Evolutionary conservation across 2,329 filamentous ascomycete genomes (phyloP), one percentile per base, ranked within the genome.

Genomic region (Echinosphaeria canescens): DNA sequence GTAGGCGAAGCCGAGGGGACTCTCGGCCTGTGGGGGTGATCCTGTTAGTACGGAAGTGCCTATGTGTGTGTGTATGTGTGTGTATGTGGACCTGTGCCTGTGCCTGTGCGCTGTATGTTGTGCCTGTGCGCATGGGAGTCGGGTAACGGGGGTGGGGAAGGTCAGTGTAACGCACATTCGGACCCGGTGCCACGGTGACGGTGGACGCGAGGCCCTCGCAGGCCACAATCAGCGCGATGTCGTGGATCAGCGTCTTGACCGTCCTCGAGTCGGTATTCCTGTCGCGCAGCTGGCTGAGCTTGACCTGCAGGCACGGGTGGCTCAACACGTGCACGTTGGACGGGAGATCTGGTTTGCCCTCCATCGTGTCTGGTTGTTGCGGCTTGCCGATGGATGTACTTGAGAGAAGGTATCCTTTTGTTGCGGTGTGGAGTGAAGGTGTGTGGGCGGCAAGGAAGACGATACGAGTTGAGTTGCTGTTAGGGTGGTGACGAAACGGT

Each of bases 251-350:
- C 6, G 62, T 51, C 50, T 84, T 82, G 37, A 80, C 82, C 29
- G 92, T 79, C 31, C 71, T 63, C 4, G 79, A 60, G 31, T 59
- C 65, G 27, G 78, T 69, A 23, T 56, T 59, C 30, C 66, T 59
- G 22, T 79, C 88, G 32, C 85, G 75, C 25, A 95, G 67, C 53
- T 88, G 79, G 38, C 78, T 84, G 41, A 95, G 69, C 59, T 95
- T 95, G 38, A 76, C 80, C 39, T 64, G 60, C 23, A 93, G 61
- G 50, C 80, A 91, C 19, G 85, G 85, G 49, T 95, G 85, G 11
- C 56, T 56, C 22, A 82, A 92, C 44, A 92, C 55, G 52, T 88
- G 80, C 33, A 74, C 65, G 42, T 73, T 72, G 38, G 59, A 34
- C 8, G 20, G 14, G 10, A 19, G 22, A 11, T 18, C 4, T 14